Evolutionary conservation across 2,329 filamentous ascomycete genomes (phyloP), one percentile per base, ranked within the genome.

Genomic region (Herpotrichia juniperi): DNA sequence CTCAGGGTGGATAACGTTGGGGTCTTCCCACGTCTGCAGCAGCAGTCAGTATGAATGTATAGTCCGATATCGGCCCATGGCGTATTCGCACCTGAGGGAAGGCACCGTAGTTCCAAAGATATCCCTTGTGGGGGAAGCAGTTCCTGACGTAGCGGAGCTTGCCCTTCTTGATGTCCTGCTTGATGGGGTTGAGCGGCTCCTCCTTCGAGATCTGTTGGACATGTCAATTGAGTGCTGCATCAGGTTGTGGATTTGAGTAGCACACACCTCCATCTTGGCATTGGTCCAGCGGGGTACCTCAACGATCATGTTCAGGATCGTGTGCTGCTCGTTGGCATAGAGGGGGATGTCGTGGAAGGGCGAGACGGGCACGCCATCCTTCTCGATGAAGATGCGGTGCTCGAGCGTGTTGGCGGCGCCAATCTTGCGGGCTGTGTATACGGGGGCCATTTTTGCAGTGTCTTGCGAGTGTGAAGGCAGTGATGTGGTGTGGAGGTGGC

Each of bases 91-190:
- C 91, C 84, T 94, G 91, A 71, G 94, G 94, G 88, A 99, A 97
- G 79, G 93, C 93, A 82, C 94, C 94, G 81, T 99, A 99, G 87
- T 99, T 99, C 94, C 94, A 99, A 70, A 99, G 91, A 81, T 99
- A 99, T 66, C 94, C 94, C 87, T 99, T 97, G 89, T 99, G 94
- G 70, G 94, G 94, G 87, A 99, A 99, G 88, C 94, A 99, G 89
- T 99, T 99, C 82, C 94, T 92, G 76, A 99, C 94, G 77, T 89
- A 99, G 74, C 94, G 91, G 72, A 97, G 92, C 87, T 97, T 97
- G 86, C 93, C 94, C 86, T 99, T 97, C 90, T 99, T 97, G 79
- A 87, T 86, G 78, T 99, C 94, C 84, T 99, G 94, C 88, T 97
- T 97, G 84, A 97, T 96, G 76, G 93, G 93, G 85, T 97, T 97